Percentiles rank a stretch among this genome's conserved stretches.
These are phyloP conservation scores for Collybia mongolica DNA, from an alignment of 768 basidiomycete genomes.

Conservation along the genomic window DNA sequence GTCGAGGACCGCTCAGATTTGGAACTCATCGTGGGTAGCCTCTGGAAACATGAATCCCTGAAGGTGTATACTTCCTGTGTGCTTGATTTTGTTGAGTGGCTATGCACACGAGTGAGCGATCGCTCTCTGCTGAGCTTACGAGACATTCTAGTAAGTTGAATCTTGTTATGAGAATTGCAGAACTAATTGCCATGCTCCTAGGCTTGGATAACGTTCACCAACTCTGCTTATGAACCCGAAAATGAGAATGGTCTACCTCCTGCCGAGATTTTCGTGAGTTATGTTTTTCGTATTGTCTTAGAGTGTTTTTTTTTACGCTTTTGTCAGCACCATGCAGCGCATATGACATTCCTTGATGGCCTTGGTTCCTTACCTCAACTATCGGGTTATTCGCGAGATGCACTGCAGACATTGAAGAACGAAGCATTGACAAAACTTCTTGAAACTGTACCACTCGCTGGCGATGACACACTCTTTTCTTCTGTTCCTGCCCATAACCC, in stretches of 20 bases:
- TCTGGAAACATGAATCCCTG: conserved; percentile 63
- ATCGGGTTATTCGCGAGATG: conserved; percentile 57
- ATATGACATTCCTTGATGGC: conserved; percentile 92
- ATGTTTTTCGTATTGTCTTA: not conserved
- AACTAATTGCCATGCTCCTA: conserved; percentile 23
- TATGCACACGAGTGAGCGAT: conserved; percentile 60
- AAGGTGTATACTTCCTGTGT: conserved; percentile 55
- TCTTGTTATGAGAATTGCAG: not conserved
- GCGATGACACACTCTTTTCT: conserved; percentile 22
- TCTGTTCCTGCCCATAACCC: conserved; percentile 31
- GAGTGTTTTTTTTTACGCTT: conserved; percentile 9
- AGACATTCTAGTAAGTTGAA: conserved; percentile 74
- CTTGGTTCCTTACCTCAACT: conserved; percentile 77
- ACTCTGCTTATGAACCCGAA: conserved; percentile 44
- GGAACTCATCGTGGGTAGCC: conserved; percentile 67
- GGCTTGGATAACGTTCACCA: conserved; percentile 94
- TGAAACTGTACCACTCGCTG: conserved; percentile 49
- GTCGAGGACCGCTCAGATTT: conserved; percentile 75
- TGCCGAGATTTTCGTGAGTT: conserved; percentile 67
- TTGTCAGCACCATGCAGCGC: conserved; percentile 83
- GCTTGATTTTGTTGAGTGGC: conserved; percentile 82
- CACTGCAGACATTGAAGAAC: conserved; percentile 58
- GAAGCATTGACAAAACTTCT: conserved; percentile 57
- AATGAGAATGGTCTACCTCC: conserved; percentile 30
- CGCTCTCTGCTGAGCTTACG: conserved; percentile 71